A percentile compares a stretch with the other conserved stretches of the same genome.
Evolutionary conservation across 1,284 basidiomycete species (phyloP).

Genomic region (Moesziomyces aphidis): DNA sequence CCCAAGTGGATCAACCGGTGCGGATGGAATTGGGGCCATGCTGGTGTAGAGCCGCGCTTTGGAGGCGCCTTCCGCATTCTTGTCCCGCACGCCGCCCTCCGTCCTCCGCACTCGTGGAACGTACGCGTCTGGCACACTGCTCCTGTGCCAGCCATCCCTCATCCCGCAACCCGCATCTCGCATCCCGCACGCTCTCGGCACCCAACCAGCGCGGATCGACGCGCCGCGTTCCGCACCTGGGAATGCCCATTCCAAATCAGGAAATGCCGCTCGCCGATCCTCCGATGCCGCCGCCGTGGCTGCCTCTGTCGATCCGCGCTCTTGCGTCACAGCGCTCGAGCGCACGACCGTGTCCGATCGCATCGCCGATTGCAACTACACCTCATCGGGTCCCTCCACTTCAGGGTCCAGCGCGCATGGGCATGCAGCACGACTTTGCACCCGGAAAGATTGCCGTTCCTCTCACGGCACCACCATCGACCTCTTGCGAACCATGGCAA

Average conservation of each 20-base stretch:
- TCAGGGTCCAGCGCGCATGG: neutral
- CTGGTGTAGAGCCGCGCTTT: too few relatives aligned
- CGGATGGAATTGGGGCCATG: neutral
- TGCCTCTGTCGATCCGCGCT: neutral
- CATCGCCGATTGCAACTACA: neutral
- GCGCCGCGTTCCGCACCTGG: slow-evolving; percentile 4
- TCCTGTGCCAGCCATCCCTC: too few relatives aligned
- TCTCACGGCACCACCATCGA: too few relatives aligned
- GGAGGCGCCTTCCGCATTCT: neutral
- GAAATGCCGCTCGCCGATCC: neutral
- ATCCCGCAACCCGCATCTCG: too few relatives aligned
- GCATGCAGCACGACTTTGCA: too few relatives aligned
- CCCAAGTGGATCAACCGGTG: too few relatives aligned
- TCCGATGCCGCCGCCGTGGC: neutral
- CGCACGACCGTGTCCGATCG: neutral
- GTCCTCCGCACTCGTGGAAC: neutral
- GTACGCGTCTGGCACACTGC: too few relatives aligned
- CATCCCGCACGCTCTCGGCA: too few relatives aligned
- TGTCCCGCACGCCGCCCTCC: neutral
- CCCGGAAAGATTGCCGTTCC: too few relatives aligned
- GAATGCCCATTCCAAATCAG: neutral
- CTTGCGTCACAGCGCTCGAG: neutral
- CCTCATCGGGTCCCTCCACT: neutral
- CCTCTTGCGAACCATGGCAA: too few relatives aligned
- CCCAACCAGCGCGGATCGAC: slow-evolving; percentile 4